Evolutionary conservation across 257 asterid species (phyloP), one percentile per base, ranked within the genome.

Genomic region (Ophiorrhiza pumila): DNA sequence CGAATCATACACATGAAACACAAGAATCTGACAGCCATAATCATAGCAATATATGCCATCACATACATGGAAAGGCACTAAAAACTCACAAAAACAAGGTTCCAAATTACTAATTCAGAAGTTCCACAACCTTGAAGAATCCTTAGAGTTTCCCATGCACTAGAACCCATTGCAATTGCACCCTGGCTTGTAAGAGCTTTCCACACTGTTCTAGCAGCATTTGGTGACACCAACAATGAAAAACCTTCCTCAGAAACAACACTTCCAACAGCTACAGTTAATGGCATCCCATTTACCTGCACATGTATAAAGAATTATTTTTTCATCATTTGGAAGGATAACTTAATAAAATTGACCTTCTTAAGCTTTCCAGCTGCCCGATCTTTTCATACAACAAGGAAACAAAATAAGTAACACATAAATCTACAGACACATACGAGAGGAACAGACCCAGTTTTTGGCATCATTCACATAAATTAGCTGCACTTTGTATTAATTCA

Each of bases 261-360:
- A 85, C 88, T 91, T 86, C 98, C 98, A 58, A 91, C 96, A 65
- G 90, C 92, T 71, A 93, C 89, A 78, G 97, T 93, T 77, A 91
- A 29, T 70, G 98, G 97, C 93, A 85, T 86, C 79, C 91, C 97
- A 79, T 80, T 86, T 58, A 93, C 96, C 97, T 93, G 88, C 79
- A 76, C 69, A 71, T 10, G n/a, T 71, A 68, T 71, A 68, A 57
- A 68, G 53, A 69, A 45, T 43, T 27, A 17, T 17, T 66, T 55
- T 67, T 45, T 18, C 29, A 4, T 29, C 8, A 31, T 64, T 41
- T 9, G 58, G 46, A 46, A 65, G 59, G 35, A 56, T 17, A 7
- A 56, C 8, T 25, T 18, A 25, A 10, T 35, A 7, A n/a, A 56
- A 56, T 58, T 2, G 47, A 64, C 52, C 39, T 39, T 37, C 9